phyloP scores from a whole-genome alignment of 192 early-diverging fungal genomes.

The Entomortierella parvispora region DNA sequence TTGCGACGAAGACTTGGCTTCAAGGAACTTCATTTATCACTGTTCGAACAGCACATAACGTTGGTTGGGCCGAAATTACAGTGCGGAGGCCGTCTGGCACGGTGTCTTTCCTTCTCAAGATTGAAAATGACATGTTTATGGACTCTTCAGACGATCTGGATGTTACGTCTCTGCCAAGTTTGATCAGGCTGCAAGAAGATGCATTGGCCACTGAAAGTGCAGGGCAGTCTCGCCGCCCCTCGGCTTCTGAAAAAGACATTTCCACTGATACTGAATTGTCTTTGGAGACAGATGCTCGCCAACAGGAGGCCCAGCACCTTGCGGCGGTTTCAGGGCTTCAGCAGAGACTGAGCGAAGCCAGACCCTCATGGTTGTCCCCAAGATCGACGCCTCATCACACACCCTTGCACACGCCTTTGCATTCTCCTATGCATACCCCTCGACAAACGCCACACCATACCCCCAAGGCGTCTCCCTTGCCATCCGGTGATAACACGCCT shows the following conservation, averaged over 20 bases:
- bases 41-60: conserved; percentile 68
- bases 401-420: conserved; percentile 37
- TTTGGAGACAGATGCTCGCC: neutral
- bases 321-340: conserved; percentile 22
- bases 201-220: conserved; percentile 10
- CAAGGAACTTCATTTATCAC: conserved; percentile 90
- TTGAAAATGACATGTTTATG: conserved; percentile 72
- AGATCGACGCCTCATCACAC: conserved; percentile 30
- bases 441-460: conserved; percentile 42
- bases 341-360: conserved; percentile 24
- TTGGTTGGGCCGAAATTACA: conserved; percentile 83
- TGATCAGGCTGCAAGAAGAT: conserved; percentile 59
- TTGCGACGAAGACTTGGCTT: conserved; percentile 77
- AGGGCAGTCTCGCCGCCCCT: neutral
- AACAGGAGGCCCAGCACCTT: conserved; percentile 16
- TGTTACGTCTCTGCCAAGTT: conserved; percentile 58
- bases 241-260: conserved; percentile 6
- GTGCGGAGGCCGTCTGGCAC: conserved; percentile 86
- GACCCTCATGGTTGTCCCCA: conserved; percentile 41
- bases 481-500: conserved; percentile 45
- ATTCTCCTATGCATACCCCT: conserved; percentile 41
- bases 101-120: conserved; percentile 70
- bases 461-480: conserved; percentile 36
- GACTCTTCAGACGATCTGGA: conserved; percentile 58
- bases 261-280: conserved; percentile 14